Evolutionary conservation across 768 basidiomycete species (phyloP).

Genomic region (Termitomyces sp.): DNA sequence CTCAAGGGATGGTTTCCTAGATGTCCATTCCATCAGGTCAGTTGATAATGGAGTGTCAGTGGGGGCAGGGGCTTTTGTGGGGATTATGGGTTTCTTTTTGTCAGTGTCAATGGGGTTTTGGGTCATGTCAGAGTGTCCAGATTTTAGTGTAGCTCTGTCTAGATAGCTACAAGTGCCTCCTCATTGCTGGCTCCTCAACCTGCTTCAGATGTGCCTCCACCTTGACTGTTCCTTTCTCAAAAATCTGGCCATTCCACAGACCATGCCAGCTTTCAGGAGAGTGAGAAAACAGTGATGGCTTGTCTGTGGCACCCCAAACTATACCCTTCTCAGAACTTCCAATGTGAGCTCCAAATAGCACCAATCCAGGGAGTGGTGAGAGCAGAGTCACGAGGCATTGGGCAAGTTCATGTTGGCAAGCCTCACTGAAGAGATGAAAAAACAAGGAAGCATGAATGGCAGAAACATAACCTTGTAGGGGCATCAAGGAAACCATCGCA

Average conservation of each 20-base stretch:
- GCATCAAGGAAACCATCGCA: constrained; percentile 34
- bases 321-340: constrained; percentile 27
- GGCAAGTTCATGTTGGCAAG: constrained; percentile 35
- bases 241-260: constrained; percentile 31
- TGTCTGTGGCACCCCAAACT: neutral
- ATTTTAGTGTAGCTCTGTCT: no score
- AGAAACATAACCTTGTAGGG: constrained; percentile 39
- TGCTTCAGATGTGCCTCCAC: constrained; percentile 20
- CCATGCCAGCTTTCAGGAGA: constrained; percentile 29
- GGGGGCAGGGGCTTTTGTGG: no score
- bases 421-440: constrained; percentile 47
- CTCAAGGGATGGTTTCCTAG: no score
- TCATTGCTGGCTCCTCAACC: constrained; percentile 8
- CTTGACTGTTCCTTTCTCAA: constrained; percentile 25
- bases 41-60: no score
- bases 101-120: no score
- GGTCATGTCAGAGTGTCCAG: no score
- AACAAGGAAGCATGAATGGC: constrained; percentile 45
- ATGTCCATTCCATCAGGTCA: no score
- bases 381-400: constrained; percentile 35
- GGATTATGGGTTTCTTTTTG: no score
- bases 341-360: constrained; percentile 39
- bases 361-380: constrained; percentile 35
- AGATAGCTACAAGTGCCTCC: no score
- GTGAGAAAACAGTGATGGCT: constrained; percentile 26